These are phyloP conservation scores for Aspergillus floridensis DNA, from an alignment of 2,329 filamentous ascomycete species.

Conservation along the genomic window DNA sequence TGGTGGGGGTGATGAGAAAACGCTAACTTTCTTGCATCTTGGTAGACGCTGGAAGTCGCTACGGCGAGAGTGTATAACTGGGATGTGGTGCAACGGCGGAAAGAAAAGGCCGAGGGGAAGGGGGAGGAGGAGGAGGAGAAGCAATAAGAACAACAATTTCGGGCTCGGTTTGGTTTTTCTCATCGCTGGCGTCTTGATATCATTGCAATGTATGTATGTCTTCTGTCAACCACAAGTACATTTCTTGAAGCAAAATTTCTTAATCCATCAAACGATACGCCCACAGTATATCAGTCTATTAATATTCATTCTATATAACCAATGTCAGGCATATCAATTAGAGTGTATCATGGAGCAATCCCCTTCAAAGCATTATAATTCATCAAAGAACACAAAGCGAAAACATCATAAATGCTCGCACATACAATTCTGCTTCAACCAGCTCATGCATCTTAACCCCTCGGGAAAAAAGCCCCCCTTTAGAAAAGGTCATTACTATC, in stretches of 20 bases:
- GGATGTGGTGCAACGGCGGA: constrained; percentile 94
- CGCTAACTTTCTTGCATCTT: constrained; percentile 12
- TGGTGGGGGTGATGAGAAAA: too few species aligned
- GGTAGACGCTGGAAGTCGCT: constrained; percentile 92
- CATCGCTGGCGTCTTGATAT: not conserved
- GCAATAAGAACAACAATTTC: not conserved
- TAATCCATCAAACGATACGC: not conserved
- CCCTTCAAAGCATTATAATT: not conserved
- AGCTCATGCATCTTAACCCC: constrained; percentile 4
- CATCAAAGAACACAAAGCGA: not conserved
- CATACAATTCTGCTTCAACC: not conserved
- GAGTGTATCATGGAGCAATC: not conserved
- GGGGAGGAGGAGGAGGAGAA: constrained; percentile 49
- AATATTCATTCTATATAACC: not conserved
- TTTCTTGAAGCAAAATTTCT: too few species aligned
- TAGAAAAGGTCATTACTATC: not conserved
- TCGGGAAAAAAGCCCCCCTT: not conserved
- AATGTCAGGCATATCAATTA: not conserved
- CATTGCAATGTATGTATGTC: not conserved
- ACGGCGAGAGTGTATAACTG: constrained; percentile 98
- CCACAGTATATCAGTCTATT: constrained; percentile 8
- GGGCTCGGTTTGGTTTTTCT: not conserved
- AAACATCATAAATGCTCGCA: not conserved
- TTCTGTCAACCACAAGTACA: not conserved
- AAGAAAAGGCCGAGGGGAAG: constrained; percentile 67